A percentile compares a stretch with the other conserved stretches of the same genome.
phyloP scores from a whole-genome alignment of 176 grass and related monocot genomes.

The Ampelocalamus luodianensis region DNA sequence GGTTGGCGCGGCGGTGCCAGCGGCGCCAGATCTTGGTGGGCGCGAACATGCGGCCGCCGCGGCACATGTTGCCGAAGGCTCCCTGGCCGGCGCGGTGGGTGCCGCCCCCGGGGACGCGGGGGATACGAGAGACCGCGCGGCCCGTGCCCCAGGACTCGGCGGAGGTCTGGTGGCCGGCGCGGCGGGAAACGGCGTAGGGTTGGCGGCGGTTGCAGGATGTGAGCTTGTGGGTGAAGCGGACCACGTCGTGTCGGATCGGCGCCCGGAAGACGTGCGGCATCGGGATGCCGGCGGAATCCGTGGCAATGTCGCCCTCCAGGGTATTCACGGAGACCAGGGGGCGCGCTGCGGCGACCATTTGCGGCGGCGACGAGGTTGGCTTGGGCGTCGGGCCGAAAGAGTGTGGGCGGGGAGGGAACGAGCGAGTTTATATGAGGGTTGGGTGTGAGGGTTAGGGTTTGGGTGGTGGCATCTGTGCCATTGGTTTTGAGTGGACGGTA shows the following conservation, averaged over 20 bases:
- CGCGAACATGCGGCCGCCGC: conserved; percentile 87
- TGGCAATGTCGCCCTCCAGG: conserved; percentile 62
- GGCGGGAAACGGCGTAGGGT: conserved; percentile 76
- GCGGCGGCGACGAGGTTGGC: too few relatives aligned
- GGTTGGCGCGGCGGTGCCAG: conserved; percentile 70
- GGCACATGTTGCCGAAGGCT: conserved; percentile 97
- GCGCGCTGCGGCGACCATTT: too few relatives aligned
- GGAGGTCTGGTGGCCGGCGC: conserved; percentile 86
- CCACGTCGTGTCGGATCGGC: conserved; percentile 58
- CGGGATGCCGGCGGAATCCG: conserved; percentile 45
- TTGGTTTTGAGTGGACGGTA: background rate
- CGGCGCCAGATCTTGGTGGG: conserved; percentile 78
- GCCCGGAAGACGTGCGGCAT: conserved; percentile 60
- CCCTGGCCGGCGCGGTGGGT: conserved; percentile 87
- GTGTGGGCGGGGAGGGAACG: background rate
- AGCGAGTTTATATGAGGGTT: background rate
- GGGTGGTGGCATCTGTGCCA: conserved; percentile 19
- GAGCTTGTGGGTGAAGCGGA: conserved; percentile 49
- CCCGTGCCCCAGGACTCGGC: conserved; percentile 82
- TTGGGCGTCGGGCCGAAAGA: too few relatives aligned
- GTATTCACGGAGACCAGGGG: conserved; percentile 59
- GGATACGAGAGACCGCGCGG: conserved; percentile 83
- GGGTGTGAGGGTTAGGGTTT: conserved; percentile 32
- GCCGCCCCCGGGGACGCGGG: conserved; percentile 73
- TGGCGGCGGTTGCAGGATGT: conserved; percentile 80